These are phyloP conservation scores for Apocynum venetum DNA, from an alignment of 257 asterid species.

Conservation along the genomic window DNA sequence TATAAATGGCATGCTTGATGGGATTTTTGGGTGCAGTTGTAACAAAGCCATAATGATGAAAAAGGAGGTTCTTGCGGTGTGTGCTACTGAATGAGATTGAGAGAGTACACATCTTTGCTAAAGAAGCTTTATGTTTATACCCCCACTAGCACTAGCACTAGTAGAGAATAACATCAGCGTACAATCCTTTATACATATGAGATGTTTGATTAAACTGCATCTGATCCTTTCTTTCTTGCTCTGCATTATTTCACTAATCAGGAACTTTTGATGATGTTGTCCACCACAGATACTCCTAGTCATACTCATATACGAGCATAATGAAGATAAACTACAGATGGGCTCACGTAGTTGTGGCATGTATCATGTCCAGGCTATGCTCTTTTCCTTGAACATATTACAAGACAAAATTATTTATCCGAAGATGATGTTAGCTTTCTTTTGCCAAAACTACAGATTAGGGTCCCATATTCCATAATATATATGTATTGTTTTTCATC, in stretches of 20 bases:
- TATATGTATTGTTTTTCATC: background rate
- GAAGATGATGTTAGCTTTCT: background rate
- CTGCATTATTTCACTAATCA: conserved; percentile 17
- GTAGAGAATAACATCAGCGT: conserved; percentile 43
- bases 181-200: conserved; percentile 25
- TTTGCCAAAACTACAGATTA: background rate
- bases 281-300: background rate
- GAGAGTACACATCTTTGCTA: conserved; percentile 45
- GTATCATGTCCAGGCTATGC: background rate
- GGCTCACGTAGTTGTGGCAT: conserved; percentile 8
- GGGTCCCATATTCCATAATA: conserved; percentile 8
- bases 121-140: conserved; percentile 63
- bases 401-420: background rate
- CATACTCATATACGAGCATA: too few relatives aligned
- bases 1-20: conserved; percentile 49
- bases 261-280: conserved; percentile 19
- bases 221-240: conserved; percentile 25
- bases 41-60: conserved; percentile 28
- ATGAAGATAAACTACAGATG: background rate
- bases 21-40: conserved; percentile 34
- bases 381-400: background rate
- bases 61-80: conserved; percentile 42
- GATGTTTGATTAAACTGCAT: conserved; percentile 23
- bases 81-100: conserved; percentile 27
- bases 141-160: conserved; percentile 32